phyloP scores from a whole-genome alignment of 768 basidiomycete genomes.

The Trametes cingulata region DNA sequence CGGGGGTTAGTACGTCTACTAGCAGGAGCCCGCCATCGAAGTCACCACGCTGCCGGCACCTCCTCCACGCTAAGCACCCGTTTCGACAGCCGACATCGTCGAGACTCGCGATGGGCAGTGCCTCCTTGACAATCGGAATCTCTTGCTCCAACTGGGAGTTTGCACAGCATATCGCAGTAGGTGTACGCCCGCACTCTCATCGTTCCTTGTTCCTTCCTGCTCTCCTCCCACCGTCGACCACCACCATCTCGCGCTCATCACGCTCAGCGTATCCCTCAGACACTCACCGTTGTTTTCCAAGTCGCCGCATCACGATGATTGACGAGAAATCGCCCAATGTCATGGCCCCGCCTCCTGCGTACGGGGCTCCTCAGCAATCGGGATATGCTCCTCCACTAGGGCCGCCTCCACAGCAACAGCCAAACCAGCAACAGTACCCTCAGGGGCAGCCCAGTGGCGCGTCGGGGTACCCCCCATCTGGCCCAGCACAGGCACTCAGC shows the following conservation, averaged over 20 bases:
- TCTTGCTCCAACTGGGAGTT: no score
- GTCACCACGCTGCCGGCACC: no score
- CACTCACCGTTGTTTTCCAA: no score
- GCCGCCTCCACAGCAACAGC: no score
- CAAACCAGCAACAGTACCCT: not conserved
- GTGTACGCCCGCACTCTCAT: no score
- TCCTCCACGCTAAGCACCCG: no score
- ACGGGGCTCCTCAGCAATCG: not conserved
- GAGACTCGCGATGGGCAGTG: not conserved
- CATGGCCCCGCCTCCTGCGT: conserved; percentile 3
- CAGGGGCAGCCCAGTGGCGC: not conserved
- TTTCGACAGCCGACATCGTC: not conserved
- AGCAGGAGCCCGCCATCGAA: not conserved
- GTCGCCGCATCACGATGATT: not conserved
- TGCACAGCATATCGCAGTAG: no score
- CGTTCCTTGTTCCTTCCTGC: no score
- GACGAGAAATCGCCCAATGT: conserved; percentile 7
- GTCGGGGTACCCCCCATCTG: not conserved
- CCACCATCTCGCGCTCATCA: no score
- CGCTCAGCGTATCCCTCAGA: no score
- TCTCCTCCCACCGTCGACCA: no score
- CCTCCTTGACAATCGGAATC: not conserved
- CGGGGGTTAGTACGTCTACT: no score
- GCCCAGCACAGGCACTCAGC: conserved; percentile 1
- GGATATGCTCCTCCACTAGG: not conserved